Conservation (phyloP, 2,329 filamentous ascomycete species). For the Xylariomycetidae sp. region DNA sequence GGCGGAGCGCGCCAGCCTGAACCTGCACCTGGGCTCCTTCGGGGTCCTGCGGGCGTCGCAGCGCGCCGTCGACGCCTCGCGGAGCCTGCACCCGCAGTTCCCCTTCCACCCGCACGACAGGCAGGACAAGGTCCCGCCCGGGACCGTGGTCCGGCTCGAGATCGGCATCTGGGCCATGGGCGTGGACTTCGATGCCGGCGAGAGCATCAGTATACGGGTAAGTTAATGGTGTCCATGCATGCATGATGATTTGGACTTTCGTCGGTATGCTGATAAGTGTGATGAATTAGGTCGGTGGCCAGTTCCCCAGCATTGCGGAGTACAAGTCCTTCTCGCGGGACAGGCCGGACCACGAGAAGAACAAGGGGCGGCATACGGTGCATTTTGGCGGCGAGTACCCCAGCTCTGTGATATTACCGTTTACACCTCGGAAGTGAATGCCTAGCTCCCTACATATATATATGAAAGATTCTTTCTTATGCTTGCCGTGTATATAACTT, state of each 20-base stretch:
- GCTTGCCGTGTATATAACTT: no score
- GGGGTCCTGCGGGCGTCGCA: slow-evolving; percentile 42
- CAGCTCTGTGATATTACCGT: slow-evolving; percentile 34
- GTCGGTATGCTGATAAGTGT: no score
- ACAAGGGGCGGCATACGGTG: slow-evolving; percentile 33
- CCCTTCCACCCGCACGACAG: slow-evolving; percentile 22
- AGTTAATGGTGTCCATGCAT: no score
- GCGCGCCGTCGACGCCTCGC: slow-evolving; percentile 29
- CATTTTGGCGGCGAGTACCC: slow-evolving; percentile 33
- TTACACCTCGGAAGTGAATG: no score
- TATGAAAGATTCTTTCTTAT: no score
- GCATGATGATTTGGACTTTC: no score
- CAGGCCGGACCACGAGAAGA: slow-evolving; percentile 35
- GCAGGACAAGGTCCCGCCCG: slow-evolving; percentile 17
- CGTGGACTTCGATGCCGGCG: slow-evolving; percentile 24
- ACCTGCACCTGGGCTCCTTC: slow-evolving; percentile 35
- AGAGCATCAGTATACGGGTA: slow-evolving; percentile 11
- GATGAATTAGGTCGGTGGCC: slow-evolving; percentile 18
- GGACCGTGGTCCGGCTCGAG: slow-evolving; percentile 19
- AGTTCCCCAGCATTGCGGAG: slow-evolving; percentile 34
- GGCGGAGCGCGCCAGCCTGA: slow-evolving; percentile 34
- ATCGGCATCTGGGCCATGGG: slow-evolving; percentile 27
- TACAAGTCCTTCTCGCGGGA: slow-evolving; percentile 32
- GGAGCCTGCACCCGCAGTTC: slow-evolving; percentile 25
- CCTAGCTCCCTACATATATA: no score